Evolutionary conservation across 768 basidiomycete species (phyloP).

Genomic region (Podaxis pistillaris): DNA sequence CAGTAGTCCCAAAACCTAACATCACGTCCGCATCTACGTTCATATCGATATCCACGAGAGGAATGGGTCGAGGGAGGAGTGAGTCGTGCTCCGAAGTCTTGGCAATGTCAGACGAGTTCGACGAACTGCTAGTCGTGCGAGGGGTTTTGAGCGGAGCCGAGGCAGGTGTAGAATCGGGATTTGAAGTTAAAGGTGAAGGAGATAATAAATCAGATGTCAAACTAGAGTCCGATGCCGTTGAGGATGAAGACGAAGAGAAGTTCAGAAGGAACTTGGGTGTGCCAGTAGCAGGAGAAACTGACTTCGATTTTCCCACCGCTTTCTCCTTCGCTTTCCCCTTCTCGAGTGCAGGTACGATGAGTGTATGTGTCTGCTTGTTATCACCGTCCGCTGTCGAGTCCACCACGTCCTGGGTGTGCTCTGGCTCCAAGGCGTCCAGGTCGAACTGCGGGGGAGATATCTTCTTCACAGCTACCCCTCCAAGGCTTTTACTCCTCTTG

Average conservation of each 20-base stretch:
- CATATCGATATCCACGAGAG: conserved; percentile 3
- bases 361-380: background rate
- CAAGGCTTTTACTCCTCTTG: conserved; percentile 8
- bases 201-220: background rate
- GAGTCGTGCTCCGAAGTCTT: background rate
- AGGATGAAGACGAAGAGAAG: conserved; percentile 9
- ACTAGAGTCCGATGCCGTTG: conserved; percentile 1
- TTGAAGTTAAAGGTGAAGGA: conserved; percentile 3
- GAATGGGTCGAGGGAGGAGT: conserved; percentile 1
- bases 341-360: background rate
- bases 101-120: conserved; percentile 8
- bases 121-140: conserved; percentile 1
- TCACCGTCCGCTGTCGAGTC: background rate
- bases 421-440: background rate
- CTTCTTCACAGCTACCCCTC: conserved; percentile 12
- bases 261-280: conserved; percentile 7
- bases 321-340: background rate
- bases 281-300: background rate
- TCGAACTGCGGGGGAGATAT: conserved; percentile 3
- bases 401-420: background rate
- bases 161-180: conserved; percentile 3
- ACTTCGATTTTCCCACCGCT: background rate
- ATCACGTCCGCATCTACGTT: background rate
- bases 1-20: background rate
- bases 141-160: background rate